Base-by-base conservation (phyloP, 257 asterid species). In the Nyctanthes arbortristis region DNA sequence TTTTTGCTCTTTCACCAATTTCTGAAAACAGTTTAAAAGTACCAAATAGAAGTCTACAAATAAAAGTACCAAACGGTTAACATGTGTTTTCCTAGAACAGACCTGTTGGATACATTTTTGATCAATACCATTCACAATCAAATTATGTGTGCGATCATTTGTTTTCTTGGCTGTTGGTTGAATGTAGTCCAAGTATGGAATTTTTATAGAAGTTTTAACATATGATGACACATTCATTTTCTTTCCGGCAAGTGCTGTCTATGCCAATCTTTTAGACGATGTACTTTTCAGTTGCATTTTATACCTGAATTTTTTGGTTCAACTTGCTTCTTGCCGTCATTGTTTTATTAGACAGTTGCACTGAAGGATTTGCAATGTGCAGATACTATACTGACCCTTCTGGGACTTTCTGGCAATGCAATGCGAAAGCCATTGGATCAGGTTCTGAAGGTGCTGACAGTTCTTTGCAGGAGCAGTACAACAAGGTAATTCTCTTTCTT, bases 381-480 rank as follows among this genome's bases (percentile, higher is more conserved):
- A 93, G 97, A 60, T 93, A 90, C 78, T 82, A 88, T 16, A 93
- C 95, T 14, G 97, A 93, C 74, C 97, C 96, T 13, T 90, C 97
- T 6, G 98, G 97, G 37, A 93, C 98, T 31, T 93, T 93, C 85
- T 93, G 97, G 96, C 97, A 90, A 78, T 90, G 97, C 75, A 88
- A 87, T 77, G 97, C 96, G 56, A 93, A 93, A 72, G 97, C 98
- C 70, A 93, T 93, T 63, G 98, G 96, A n/a, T 90, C 97, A 16
- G 95, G 97, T 58, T 93, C 97, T 1, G 97, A 90, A 88, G 98
- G 98, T 28, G 98, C 98, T 72, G 98, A 93, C 77, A 93, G 98
- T 87, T 88, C 98, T 65, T 77, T 93, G 88, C 98, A 90, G 70
- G 98, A 93, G 96, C 98, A 90, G 73, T 93, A 65, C 63, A 87